Conservation (phyloP, 2,329 filamentous ascomycete genomes). For the Tricladium varicosporioides region DNA sequence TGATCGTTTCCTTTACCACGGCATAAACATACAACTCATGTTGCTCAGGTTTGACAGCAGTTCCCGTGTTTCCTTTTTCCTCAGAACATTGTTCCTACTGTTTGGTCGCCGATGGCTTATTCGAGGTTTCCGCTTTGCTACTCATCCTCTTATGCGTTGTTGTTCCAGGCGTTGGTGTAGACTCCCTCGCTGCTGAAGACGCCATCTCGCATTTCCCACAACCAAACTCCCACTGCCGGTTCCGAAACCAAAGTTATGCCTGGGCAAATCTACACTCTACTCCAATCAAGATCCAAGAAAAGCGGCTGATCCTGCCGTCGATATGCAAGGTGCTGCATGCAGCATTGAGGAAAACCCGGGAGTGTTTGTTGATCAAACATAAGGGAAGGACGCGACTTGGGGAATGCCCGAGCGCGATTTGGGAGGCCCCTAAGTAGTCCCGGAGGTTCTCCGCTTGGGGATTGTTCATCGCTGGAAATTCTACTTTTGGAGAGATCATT, state of each 20-base stretch:
- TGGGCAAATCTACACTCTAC: background rate
- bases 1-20: background rate
- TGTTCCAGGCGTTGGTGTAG: background rate
- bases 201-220: background rate
- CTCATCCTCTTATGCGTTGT: background rate
- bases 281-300: background rate
- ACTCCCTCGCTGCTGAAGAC: background rate
- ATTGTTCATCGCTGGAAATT: no score
- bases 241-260: background rate
- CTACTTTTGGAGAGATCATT: no score
- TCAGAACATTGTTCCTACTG: background rate
- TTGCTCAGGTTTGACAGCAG: background rate
- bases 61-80: no score
- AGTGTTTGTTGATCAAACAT: background rate
- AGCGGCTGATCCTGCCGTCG: background rate
- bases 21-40: background rate
- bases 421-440: no score
- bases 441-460: no score
- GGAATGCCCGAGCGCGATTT: background rate
- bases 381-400: background rate
- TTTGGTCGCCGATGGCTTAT: background rate
- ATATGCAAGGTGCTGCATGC: background rate
- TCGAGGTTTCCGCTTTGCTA: background rate
- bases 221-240: background rate
- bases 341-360: background rate